Base-by-base conservation (phyloP, 352 stramenopile genomes). In the Phytopythium oedochilum region DNA sequence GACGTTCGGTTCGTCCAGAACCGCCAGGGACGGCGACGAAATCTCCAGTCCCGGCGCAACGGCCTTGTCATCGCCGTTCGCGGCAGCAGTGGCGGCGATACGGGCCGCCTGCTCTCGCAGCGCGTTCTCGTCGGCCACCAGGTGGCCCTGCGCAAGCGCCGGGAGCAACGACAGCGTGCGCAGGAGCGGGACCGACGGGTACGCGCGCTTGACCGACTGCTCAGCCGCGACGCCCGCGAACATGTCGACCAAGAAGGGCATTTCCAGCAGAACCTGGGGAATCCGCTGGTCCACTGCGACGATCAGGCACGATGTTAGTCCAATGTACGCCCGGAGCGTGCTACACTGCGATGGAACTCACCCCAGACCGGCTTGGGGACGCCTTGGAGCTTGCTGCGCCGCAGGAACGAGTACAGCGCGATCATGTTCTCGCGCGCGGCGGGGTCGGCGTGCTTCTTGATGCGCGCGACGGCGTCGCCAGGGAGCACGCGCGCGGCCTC, bases 341-440 rank as follows among this genome's bases (percentile, higher is more conserved):
- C n/a, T n/a, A n/a, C n/a, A n/a, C n/a, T n/a, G n/a, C n/a, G n/a
- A n/a, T 22, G 20, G 5, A 20, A 71, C 71, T 57, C 64, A 88
- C 77, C 39, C 80, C 81, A 91, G 29, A 61, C 64, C 10, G 82
- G 85, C 59, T 85, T 85, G 23, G 77, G 68, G 3, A 94, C 74
- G 23, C 78, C 76, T 1, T 67, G 68, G 18, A 89, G 61, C 51
- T 92, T 90, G 59, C 78, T 71, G 15, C 81, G 83, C 26, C 80
- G 80, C 18, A 92, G 57, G 52, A 75, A 92, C 57, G 88, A 79
- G 58, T 94, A 92, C 52, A 92, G 31, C 23, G 85, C 82, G 53
- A 94, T 75, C 71, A 94, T 87, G 57, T 92, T 90, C 57, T 93
- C 83, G 15, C 85, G 61, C 20, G 78, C 80, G 36, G 89, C 75